phyloP scores from a whole-genome alignment of 441 rosid genomes.

The Breynia disticha region DNA sequence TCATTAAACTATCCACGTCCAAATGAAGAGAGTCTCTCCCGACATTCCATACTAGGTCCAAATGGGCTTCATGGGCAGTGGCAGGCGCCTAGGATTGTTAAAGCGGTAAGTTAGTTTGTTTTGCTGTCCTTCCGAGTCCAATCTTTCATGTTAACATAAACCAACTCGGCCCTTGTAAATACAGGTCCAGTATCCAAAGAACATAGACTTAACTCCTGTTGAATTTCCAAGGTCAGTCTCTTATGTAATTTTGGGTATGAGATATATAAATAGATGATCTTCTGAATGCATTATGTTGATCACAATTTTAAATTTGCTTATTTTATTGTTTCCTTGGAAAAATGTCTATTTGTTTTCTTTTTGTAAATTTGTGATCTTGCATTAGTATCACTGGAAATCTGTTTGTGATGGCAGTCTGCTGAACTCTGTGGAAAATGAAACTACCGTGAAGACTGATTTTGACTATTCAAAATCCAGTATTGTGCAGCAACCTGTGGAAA shows the following conservation, averaged over 20 bases:
- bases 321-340: conserved; percentile 10
- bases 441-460: conserved; percentile 27
- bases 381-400: conserved; percentile 16
- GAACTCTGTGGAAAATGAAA: conserved; percentile 31
- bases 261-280: neutral
- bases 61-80: conserved; percentile 72
- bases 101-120: conserved; percentile 35
- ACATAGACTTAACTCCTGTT: conserved; percentile 67
- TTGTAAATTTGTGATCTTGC: conserved; percentile 7
- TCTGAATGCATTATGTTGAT: neutral
- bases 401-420: conserved; percentile 38
- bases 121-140: conserved; percentile 11
- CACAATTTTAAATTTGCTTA: neutral
- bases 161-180: conserved; percentile 21
- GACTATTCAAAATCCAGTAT: conserved; percentile 33
- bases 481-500: conserved; percentile 27
- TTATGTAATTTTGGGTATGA: conserved; percentile 9
- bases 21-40: conserved; percentile 76
- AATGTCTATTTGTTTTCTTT: neutral
- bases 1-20: conserved; percentile 54
- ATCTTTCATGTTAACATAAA: conserved; percentile 10
- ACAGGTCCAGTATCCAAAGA: conserved; percentile 78
- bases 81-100: conserved; percentile 64
- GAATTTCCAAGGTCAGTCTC: conserved; percentile 65
- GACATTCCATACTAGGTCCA: conserved; percentile 89